These are phyloP conservation scores for Blastocladiella emersonii DNA, from an alignment of 371 early-diverging fungal species.

Conservation along the genomic window DNA sequence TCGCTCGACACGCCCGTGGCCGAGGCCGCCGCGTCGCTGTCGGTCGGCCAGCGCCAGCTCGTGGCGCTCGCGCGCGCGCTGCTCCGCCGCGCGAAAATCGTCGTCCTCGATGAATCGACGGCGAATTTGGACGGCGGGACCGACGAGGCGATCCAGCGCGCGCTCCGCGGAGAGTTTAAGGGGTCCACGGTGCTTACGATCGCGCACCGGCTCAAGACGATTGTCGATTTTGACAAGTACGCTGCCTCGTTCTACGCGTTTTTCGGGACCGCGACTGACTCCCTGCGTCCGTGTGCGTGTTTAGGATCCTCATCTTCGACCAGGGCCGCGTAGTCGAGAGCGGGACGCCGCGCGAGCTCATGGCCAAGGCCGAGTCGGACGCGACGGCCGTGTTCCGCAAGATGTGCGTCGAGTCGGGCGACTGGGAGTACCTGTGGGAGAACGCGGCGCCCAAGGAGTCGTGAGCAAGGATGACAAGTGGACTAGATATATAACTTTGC, in stretches of 20 bases:
- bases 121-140: conserved; percentile 43
- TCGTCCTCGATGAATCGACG: not conserved
- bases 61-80: not conserved
- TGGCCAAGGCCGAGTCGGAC: not conserved
- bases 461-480: not conserved
- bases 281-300: not conserved
- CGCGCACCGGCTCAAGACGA: conserved; percentile 51
- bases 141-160: conserved; percentile 46
- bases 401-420: conserved; percentile 4
- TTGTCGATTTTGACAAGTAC: conserved; percentile 75
- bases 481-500: too few species aligned
- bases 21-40: not conserved
- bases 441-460: not conserved
- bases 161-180: conserved; percentile 45
- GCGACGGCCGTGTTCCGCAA: not conserved
- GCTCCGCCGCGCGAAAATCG: not conserved
- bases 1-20: not conserved
- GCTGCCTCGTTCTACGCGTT: not conserved
- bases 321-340: conserved; percentile 58
- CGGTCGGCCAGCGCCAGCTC: not conserved
- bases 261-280: not conserved
- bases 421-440: not conserved
- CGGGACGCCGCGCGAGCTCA: conserved; percentile 11
- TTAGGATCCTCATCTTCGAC: conserved; percentile 67
- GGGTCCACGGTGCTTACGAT: conserved; percentile 61